phyloP scores from a whole-genome alignment of 495 filamentous ascomycete genomes.

The Schizothecium vesticola region DNA sequence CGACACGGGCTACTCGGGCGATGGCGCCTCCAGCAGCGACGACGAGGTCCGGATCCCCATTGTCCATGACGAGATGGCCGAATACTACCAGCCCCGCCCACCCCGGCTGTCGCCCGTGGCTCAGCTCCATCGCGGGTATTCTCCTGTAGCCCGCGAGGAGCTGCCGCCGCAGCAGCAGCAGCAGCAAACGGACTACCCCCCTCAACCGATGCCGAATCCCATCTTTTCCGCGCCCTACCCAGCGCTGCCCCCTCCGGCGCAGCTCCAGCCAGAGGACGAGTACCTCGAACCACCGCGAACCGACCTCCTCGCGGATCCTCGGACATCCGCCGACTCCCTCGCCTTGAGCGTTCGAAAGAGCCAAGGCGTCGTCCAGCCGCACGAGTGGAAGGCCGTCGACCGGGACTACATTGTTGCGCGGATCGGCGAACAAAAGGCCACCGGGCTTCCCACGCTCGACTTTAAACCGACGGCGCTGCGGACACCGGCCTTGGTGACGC shows the following conservation, averaged over 20 bases:
- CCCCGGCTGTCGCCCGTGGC: neutral
- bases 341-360: slow-evolving; percentile 24
- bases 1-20: slow-evolving; percentile 26
- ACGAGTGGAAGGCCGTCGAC: slow-evolving; percentile 27
- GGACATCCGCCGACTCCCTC: slow-evolving; percentile 27
- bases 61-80: slow-evolving; percentile 5
- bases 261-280: neutral
- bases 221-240: slow-evolving; percentile 5
- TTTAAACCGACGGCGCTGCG: slow-evolving; percentile 65
- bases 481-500: slow-evolving; percentile 50
- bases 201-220: neutral
- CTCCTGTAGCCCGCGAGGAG: neutral
- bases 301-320: slow-evolving; percentile 6
- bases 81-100: slow-evolving; percentile 5
- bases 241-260: slow-evolving; percentile 3
- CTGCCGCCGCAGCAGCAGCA: slow-evolving; percentile 3
- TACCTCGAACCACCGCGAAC: slow-evolving; percentile 1
- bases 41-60: neutral
- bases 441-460: slow-evolving; percentile 45
- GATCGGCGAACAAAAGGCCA: slow-evolving; percentile 11
- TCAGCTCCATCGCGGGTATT: neutral
- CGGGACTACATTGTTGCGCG: slow-evolving; percentile 15
- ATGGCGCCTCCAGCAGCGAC: slow-evolving; percentile 27
- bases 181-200: slow-evolving; percentile 2
- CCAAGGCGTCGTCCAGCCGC: slow-evolving; percentile 18